Evolutionary conservation across 2,329 filamentous ascomycete species (phyloP).

Genomic region (Colletotrichum sp.): DNA sequence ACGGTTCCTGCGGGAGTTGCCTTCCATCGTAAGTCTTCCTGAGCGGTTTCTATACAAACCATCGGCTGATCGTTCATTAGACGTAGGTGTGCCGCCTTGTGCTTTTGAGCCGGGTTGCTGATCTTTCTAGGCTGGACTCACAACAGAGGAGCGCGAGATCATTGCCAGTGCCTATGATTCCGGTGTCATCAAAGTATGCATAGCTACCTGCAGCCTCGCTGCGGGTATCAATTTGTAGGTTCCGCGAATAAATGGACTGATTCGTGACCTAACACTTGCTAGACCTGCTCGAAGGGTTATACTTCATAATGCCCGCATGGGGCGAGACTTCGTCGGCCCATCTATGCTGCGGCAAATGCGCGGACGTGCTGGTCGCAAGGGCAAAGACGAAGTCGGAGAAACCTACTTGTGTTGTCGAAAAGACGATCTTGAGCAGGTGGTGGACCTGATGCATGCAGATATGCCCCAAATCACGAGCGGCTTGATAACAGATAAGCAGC

Average conservation of each 20-base stretch:
- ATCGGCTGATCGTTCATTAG: slow-evolving; percentile 26
- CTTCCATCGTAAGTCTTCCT: slow-evolving; percentile 68
- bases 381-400: slow-evolving; percentile 78
- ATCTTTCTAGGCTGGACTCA: slow-evolving; percentile 64
- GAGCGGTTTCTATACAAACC: slow-evolving; percentile 6
- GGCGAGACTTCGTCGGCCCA: slow-evolving; percentile 76
- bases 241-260: neutral
- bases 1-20: slow-evolving; percentile 72
- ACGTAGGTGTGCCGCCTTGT: slow-evolving; percentile 33
- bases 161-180: slow-evolving; percentile 74
- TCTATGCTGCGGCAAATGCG: slow-evolving; percentile 84
- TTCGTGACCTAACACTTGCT: slow-evolving; percentile 10
- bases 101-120: slow-evolving; percentile 18
- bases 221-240: slow-evolving; percentile 76
- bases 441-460: slow-evolving; percentile 74
- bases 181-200: slow-evolving; percentile 71
- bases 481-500: slow-evolving; percentile 68
- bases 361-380: slow-evolving; percentile 78
- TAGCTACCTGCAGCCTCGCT: slow-evolving; percentile 81
- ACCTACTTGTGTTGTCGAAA: slow-evolving; percentile 78
- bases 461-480: slow-evolving; percentile 74
- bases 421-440: slow-evolving; percentile 71
- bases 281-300: slow-evolving; percentile 74
- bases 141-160: slow-evolving; percentile 76
- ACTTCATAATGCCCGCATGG: slow-evolving; percentile 77